Percentiles rank a stretch among this genome's conserved stretches.
These are phyloP conservation scores for Scytalidium sp. DNA, from an alignment of 2,329 filamentous ascomycete genomes.

Conservation along the genomic window DNA sequence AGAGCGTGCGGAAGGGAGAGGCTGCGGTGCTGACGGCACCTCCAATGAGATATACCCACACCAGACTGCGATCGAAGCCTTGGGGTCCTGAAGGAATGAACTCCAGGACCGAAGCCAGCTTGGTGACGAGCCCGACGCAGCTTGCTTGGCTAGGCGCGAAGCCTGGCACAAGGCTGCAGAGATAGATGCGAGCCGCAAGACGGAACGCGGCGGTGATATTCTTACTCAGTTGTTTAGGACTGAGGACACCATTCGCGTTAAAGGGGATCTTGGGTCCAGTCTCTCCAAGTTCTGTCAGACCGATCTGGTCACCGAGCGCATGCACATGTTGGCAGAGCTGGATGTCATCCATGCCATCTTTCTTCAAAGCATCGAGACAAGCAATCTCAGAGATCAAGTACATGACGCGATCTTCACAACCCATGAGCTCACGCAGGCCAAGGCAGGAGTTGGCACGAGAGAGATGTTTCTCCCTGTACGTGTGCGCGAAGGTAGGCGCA, in stretches of 20 bases:
- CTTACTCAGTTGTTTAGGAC: constrained; percentile 76
- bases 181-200: constrained; percentile 87
- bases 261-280: constrained; percentile 55
- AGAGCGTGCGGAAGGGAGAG: constrained; percentile 74
- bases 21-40: constrained; percentile 72
- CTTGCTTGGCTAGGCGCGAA: constrained; percentile 73
- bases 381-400: constrained; percentile 97
- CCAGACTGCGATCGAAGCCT: constrained; percentile 86
- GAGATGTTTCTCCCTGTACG: constrained; percentile 93
- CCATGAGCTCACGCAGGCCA: constrained; percentile 90
- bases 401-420: constrained; percentile 96
- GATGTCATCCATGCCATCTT: constrained; percentile 78
- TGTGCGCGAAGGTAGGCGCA: constrained; percentile 85
- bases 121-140: constrained; percentile 73
- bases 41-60: constrained; percentile 89
- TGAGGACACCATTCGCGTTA: constrained; percentile 70
- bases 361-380: constrained; percentile 87
- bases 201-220: constrained; percentile 93
- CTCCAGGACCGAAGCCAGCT: constrained; percentile 72
- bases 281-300: constrained; percentile 69
- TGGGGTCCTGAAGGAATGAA: constrained; percentile 77
- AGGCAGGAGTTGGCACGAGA: constrained; percentile 57
- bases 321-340: constrained; percentile 86
- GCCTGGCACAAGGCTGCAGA: constrained; percentile 92
- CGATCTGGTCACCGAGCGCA: constrained; percentile 83